Evolutionary conservation across 768 basidiomycete genomes (phyloP).

Genomic region (Lentinula aciculospora): DNA sequence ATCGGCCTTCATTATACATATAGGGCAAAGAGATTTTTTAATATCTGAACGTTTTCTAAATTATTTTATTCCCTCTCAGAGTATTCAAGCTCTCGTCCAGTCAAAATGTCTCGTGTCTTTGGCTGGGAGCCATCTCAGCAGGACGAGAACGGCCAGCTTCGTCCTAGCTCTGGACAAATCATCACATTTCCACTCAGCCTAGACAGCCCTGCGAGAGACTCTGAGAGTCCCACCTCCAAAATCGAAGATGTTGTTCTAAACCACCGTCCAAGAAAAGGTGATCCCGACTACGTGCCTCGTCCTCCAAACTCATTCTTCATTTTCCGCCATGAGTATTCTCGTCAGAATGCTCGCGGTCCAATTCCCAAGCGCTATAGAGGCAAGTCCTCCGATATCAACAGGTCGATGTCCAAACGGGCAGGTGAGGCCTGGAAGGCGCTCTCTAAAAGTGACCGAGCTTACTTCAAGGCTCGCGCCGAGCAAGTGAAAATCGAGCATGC

Average conservation of each 20-base stretch:
- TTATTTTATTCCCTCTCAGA: neutral
- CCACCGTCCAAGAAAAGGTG: neutral
- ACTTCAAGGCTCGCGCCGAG: constrained; percentile 33
- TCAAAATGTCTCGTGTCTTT: neutral
- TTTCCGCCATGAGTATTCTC: constrained; percentile 38
- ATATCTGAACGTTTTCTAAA: neutral
- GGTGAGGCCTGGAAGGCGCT: constrained; percentile 55
- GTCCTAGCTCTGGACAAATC: neutral
- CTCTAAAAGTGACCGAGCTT: constrained; percentile 23
- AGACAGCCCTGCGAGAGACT: neutral
- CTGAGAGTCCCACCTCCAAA: neutral
- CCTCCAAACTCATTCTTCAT: constrained; percentile 55
- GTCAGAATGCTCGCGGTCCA: neutral
- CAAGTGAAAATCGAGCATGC: constrained; percentile 37
- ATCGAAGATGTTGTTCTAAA: neutral
- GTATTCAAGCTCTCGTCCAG: neutral
- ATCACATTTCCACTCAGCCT: neutral
- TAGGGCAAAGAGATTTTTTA: too few relatives aligned
- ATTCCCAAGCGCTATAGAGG: constrained; percentile 10
- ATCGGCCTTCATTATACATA: neutral
- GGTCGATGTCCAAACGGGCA: constrained; percentile 48
- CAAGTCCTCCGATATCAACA: constrained; percentile 24
- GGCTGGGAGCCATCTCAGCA: neutral
- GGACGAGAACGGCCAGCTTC: neutral
- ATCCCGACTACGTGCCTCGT: constrained; percentile 29